A percentile compares a stretch with the other conserved stretches of the same genome.
phyloP scores from a whole-genome alignment of 768 basidiomycete species.

The Aureoboletus auriporus region DNA sequence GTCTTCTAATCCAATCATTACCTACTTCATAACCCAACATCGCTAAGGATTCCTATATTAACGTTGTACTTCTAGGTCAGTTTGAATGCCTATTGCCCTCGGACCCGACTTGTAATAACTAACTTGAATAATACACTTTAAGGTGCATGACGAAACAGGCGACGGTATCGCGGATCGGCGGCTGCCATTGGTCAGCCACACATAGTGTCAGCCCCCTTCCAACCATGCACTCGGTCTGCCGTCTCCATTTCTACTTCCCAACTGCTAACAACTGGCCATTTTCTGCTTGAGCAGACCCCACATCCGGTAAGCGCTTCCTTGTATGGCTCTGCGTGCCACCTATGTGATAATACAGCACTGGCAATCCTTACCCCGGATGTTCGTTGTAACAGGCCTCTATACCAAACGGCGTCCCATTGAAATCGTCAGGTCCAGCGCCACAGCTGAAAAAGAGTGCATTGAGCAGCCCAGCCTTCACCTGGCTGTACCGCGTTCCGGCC shows the following conservation, averaged over 20 bases:
- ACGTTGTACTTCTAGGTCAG: too few relatives aligned
- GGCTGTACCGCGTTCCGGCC: not conserved
- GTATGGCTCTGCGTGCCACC: conserved; percentile 2
- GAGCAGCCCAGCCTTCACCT: not conserved
- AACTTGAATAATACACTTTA: too few relatives aligned
- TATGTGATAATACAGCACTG: conserved; percentile 14
- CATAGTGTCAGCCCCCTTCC: conserved; percentile 14
- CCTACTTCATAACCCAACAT: too few relatives aligned
- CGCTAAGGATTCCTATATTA: too few relatives aligned
- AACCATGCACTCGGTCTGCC: not conserved
- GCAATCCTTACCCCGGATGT: conserved; percentile 13
- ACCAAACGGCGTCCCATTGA: conserved; percentile 18
- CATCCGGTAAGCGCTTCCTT: conserved; percentile 8
- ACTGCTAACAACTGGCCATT: not conserved
- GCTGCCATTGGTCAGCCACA: conserved; percentile 13
- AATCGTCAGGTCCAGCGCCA: not conserved
- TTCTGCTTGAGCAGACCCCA: not conserved
- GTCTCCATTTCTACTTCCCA: not conserved
- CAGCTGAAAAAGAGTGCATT: not conserved
- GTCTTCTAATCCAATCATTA: too few relatives aligned
- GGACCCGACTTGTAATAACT: too few relatives aligned
- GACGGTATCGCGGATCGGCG: too few relatives aligned
- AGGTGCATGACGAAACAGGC: too few relatives aligned
- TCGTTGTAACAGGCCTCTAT: conserved; percentile 20
- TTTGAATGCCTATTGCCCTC: too few relatives aligned